Conservation (phyloP, 2,329 filamentous ascomycete species). For the Trichoderma aggressivum region DNA sequence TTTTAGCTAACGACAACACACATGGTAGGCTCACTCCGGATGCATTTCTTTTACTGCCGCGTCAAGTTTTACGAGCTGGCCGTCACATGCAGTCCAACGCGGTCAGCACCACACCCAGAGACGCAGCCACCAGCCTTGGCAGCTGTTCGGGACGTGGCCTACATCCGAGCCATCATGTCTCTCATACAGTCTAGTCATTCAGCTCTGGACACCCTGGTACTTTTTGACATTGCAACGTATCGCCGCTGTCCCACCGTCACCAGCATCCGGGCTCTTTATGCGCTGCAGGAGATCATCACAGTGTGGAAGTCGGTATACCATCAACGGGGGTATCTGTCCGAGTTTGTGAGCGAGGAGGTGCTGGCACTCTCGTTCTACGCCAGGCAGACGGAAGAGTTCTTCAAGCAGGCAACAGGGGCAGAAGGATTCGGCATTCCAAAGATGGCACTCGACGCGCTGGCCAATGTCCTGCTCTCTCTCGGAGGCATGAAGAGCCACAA, state of each 20-base stretch:
- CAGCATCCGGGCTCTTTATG: background rate
- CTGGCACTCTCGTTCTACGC: background rate
- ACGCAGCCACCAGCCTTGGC: background rate
- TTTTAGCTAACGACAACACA: background rate
- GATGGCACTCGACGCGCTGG: background rate
- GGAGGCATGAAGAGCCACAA: background rate
- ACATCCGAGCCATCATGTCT: background rate
- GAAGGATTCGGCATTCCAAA: background rate
- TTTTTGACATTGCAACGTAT: background rate
- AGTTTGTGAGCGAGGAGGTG: background rate
- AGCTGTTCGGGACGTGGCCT: background rate
- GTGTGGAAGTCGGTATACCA: background rate
- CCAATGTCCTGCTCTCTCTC: background rate
- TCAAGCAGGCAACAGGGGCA: background rate
- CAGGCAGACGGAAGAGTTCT: background rate
- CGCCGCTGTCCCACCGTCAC: background rate
- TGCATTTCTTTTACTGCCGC: constrained; percentile 6
- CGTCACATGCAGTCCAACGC: background rate
- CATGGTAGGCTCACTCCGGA: background rate
- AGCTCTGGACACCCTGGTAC: background rate
- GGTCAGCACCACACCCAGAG: background rate
- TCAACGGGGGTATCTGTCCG: background rate
- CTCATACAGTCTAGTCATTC: background rate
- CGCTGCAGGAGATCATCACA: background rate
- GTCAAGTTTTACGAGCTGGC: background rate